Evolutionary conservation across 2,329 filamentous ascomycete genomes (phyloP).

Genomic region (Colletotrichum tanaceti): DNA sequence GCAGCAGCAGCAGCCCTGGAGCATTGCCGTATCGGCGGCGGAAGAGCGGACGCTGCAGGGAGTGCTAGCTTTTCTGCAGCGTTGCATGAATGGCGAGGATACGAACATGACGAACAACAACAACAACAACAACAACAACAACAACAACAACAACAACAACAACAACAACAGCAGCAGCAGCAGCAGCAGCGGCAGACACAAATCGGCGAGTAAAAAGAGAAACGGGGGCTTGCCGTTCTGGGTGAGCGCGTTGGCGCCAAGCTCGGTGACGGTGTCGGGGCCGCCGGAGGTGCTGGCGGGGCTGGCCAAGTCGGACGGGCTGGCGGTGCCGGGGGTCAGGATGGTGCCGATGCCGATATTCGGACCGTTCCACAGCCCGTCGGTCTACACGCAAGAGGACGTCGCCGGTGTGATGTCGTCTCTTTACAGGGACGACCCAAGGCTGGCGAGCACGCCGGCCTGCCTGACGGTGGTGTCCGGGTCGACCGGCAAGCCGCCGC

Average conservation of each 20-base stretch:
- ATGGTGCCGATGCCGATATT: conserved; percentile 20
- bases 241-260: conserved; percentile 19
- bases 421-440: no score
- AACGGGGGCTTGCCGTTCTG: background rate
- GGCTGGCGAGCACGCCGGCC: background rate
- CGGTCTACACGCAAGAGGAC: background rate
- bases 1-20: background rate
- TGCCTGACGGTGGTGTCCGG: background rate
- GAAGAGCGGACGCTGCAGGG: background rate
- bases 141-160: background rate
- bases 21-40: background rate
- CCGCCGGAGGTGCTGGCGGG: conserved; percentile 12
- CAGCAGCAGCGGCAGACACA: no score
- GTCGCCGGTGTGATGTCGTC: background rate
- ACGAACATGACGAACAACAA: background rate
- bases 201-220: no score
- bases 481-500: background rate
- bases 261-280: conserved; percentile 21
- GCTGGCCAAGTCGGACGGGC: conserved; percentile 7
- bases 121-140: background rate
- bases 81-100: background rate
- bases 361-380: conserved; percentile 25
- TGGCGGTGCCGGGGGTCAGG: conserved; percentile 14
- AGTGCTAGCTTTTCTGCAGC: background rate
- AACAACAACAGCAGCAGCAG: no score